Evolutionary conservation across 768 basidiomycete genomes (phyloP).

Genomic region (Leccinum truebloodii): DNA sequence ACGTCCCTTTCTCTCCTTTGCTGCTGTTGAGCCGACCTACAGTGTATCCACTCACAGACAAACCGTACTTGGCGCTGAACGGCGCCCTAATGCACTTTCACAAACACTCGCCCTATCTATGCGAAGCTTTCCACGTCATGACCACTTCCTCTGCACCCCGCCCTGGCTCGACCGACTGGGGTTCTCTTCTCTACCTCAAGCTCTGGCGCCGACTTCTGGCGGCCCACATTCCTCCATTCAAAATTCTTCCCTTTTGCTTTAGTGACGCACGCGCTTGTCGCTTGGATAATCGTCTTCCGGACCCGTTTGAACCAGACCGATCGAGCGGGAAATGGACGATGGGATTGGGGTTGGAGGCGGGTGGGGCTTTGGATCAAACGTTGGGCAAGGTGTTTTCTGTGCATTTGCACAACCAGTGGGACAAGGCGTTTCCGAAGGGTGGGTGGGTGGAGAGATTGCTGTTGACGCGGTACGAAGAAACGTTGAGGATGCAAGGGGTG

Average conservation of each 20-base stretch:
- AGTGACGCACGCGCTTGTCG: slow-evolving; percentile 89
- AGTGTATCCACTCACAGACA: slow-evolving; percentile 45
- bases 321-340: slow-evolving; percentile 64
- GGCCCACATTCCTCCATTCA: slow-evolving; percentile 76
- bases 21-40: not conserved
- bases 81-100: slow-evolving; percentile 95
- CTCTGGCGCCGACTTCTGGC: slow-evolving; percentile 85
- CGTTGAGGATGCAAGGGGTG: slow-evolving; percentile 15
- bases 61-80: slow-evolving; percentile 77
- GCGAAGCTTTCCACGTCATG: slow-evolving; percentile 95
- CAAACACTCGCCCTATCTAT: slow-evolving; percentile 90
- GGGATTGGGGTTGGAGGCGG: slow-evolving; percentile 59
- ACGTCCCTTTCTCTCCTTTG: slow-evolving; percentile 22
- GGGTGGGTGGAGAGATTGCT: slow-evolving; percentile 90
- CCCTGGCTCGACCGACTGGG: slow-evolving; percentile 89
- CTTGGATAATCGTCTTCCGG: slow-evolving; percentile 90
- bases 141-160: slow-evolving; percentile 69
- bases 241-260: slow-evolving; percentile 94
- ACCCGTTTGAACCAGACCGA: slow-evolving; percentile 73
- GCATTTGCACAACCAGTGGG: slow-evolving; percentile 97
- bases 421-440: slow-evolving; percentile 74
- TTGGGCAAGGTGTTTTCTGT: slow-evolving; percentile 79
- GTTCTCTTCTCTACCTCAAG: slow-evolving; percentile 86
- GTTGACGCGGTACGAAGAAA: slow-evolving; percentile 58
- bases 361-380: slow-evolving; percentile 60